Evolutionary conservation across 2,329 filamentous ascomycete genomes (phyloP).

Genomic region (Drechmeria coniospora): DNA sequence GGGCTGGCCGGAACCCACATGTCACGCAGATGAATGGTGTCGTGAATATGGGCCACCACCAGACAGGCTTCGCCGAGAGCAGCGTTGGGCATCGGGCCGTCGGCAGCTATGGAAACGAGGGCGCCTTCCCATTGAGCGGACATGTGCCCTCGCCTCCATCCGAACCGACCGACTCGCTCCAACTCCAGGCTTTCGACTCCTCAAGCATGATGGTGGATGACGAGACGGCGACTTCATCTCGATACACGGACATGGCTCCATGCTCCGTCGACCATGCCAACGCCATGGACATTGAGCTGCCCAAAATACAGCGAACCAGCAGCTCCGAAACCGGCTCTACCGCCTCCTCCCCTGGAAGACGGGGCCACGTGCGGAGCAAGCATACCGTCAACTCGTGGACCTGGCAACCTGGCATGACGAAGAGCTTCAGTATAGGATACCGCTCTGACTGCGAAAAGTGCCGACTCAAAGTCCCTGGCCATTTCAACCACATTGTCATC

Average conservation of each 20-base stretch:
- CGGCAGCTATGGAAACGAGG: slow-evolving; percentile 31
- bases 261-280: slow-evolving; percentile 25
- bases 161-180: slow-evolving; percentile 34
- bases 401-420: slow-evolving; percentile 47
- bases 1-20: slow-evolving; percentile 16
- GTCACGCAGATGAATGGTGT: slow-evolving; percentile 19
- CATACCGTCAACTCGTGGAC: slow-evolving; percentile 48
- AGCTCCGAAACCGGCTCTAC: slow-evolving; percentile 20
- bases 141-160: slow-evolving; percentile 45
- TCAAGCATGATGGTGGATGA: slow-evolving; percentile 17
- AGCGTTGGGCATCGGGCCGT: slow-evolving; percentile 33
- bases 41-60: slow-evolving; percentile 24
- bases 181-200: slow-evolving; percentile 17
- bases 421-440: slow-evolving; percentile 64
- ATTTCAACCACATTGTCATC: slow-evolving; percentile 67
- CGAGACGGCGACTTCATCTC: slow-evolving; percentile 14
- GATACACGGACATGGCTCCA: slow-evolving; percentile 10
- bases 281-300: slow-evolving; percentile 20
- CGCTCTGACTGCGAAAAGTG: slow-evolving; percentile 68
- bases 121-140: slow-evolving; percentile 34
- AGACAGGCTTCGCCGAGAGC: slow-evolving; percentile 23
- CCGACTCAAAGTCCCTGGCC: slow-evolving; percentile 56
- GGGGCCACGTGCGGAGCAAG: slow-evolving; percentile 41
- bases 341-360: slow-evolving; percentile 32
- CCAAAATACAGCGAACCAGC: slow-evolving; percentile 6